Percentiles rank a stretch among this genome's conserved stretches.
phyloP scores from a whole-genome alignment of 257 asterid species.

The Pogostemon cablin region DNA sequence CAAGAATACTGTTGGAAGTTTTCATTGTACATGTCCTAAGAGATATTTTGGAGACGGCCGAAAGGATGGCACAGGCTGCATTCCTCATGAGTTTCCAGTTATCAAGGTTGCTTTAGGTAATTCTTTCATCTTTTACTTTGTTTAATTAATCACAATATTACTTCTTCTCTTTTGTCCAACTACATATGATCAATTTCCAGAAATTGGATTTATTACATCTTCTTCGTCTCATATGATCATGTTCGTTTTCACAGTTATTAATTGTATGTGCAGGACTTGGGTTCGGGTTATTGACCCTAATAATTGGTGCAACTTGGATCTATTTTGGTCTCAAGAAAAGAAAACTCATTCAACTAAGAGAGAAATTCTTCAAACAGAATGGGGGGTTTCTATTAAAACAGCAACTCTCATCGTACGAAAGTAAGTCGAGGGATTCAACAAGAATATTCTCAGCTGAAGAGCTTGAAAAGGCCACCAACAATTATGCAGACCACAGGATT shows the following conservation, averaged over 20 bases:
- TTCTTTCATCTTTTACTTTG: slow-evolving; percentile 6
- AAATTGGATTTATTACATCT: slow-evolving; percentile 38
- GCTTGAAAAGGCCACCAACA: slow-evolving; percentile 61
- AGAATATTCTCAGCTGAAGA: slow-evolving; percentile 44
- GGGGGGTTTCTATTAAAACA: slow-evolving; percentile 72
- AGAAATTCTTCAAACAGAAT: slow-evolving; percentile 75
- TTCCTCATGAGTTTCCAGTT: not conserved
- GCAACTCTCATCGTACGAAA: slow-evolving; percentile 53
- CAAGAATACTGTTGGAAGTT: not conserved
- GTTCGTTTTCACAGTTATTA: not conserved
- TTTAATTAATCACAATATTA: not conserved
- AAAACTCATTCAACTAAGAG: slow-evolving; percentile 49
- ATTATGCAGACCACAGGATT: slow-evolving; percentile 56
- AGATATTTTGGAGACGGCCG: slow-evolving; percentile 13
- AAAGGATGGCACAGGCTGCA: slow-evolving; percentile 17
- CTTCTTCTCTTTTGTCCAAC: not conserved
- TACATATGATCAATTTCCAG: slow-evolving; percentile 36
- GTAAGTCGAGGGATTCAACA: slow-evolving; percentile 43
- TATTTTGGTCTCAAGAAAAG: slow-evolving; percentile 56
- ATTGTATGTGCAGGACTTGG: slow-evolving; percentile 50
- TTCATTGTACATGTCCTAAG: slow-evolving; percentile 7
- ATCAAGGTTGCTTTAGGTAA: slow-evolving; percentile 27
- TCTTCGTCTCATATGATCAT: no score
- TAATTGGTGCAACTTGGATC: slow-evolving; percentile 47
- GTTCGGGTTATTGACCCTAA: slow-evolving; percentile 57